These are phyloP conservation scores for Scenedesmus sp. DNA, from an alignment of 163 green algal species.

Conservation along the genomic window DNA sequence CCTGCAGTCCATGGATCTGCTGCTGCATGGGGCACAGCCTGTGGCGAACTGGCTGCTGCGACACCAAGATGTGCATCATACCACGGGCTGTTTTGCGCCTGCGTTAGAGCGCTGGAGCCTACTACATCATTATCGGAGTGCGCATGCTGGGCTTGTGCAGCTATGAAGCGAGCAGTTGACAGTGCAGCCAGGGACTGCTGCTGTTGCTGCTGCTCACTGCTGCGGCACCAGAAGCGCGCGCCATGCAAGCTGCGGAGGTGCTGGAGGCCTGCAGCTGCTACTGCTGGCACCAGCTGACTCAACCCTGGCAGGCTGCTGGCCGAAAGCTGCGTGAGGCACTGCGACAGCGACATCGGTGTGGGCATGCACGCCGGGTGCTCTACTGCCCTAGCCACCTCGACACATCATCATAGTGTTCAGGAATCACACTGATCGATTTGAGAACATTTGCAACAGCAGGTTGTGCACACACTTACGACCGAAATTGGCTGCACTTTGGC, in stretches of 20 bases:
- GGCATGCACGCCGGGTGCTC: background rate
- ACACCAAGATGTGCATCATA: background rate
- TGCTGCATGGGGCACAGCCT: background rate
- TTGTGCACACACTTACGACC: background rate
- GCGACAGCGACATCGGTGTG: background rate
- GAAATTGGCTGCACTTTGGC: too few relatives aligned
- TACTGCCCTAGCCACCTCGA: background rate
- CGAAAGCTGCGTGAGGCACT: constrained; percentile 14
- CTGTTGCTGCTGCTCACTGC: constrained; percentile 11
- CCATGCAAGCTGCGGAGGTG: constrained; percentile 28
- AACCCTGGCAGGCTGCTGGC: constrained; percentile 1
- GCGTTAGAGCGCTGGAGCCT: background rate
- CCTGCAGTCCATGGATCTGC: background rate
- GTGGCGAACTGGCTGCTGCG: background rate
- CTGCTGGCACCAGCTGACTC: background rate
- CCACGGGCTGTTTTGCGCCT: background rate
- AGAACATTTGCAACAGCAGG: background rate
- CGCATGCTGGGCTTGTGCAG: background rate
- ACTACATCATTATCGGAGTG: background rate
- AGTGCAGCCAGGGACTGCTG: background rate
- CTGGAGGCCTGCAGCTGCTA: constrained; percentile 18
- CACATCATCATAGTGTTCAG: background rate
- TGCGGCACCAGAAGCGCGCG: constrained; percentile 28
- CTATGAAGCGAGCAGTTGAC: constrained; percentile 3
- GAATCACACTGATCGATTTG: too few relatives aligned